Base-by-base conservation (phyloP, 768 basidiomycete genomes). In the Gymnopilus dilepis region DNA sequence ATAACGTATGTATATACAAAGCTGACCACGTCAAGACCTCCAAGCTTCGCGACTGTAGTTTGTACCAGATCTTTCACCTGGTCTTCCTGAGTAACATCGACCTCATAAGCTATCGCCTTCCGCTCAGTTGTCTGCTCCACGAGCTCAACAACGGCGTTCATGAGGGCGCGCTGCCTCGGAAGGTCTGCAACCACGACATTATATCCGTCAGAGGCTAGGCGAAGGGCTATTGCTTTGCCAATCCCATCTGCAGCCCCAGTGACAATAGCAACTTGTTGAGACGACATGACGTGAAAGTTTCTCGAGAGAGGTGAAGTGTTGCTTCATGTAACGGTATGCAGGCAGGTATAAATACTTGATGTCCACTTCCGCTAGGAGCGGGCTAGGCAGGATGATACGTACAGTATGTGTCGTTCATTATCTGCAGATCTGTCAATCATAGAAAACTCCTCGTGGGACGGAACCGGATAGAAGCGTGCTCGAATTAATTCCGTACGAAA, bases 131-230 rank as follows among this genome's bases (percentile, higher is more conserved):
- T 65, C 17, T 63, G 62, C 5, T 22, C 19, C 4, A 80, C 70
- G 24, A 77, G 72, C 0, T 56, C 17, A 0, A 69, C 64, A 7
- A 79, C 62, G 6, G 65, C 54, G 4, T 69, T 61, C 3, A 84
- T 69, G n/a, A 68, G 58, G 6, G 69, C 65, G 8, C 50, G 53
- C 26, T 73, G 71, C 0, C 69, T 63, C 1, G 73, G 65, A 7
- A 81, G 63, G 59, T 82, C 84, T 22, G 79, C 82, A 34, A 84
- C 61, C n/a, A 74, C 77, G 38, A 84, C 63, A 58, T 82, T 74
- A 59, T 78, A 80, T 6, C 83, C 82, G 55, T 81, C 83, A 8
- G 65, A 57, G 22, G 84, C 81, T 24, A 85, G 79, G 3, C 80
- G 76, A 5, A 78, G 67, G 7, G 81, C 80, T 51, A 84, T 81